phyloP scores from a whole-genome alignment of 805 yeast species.

The Blastobotrys chiropterorum region DNA sequence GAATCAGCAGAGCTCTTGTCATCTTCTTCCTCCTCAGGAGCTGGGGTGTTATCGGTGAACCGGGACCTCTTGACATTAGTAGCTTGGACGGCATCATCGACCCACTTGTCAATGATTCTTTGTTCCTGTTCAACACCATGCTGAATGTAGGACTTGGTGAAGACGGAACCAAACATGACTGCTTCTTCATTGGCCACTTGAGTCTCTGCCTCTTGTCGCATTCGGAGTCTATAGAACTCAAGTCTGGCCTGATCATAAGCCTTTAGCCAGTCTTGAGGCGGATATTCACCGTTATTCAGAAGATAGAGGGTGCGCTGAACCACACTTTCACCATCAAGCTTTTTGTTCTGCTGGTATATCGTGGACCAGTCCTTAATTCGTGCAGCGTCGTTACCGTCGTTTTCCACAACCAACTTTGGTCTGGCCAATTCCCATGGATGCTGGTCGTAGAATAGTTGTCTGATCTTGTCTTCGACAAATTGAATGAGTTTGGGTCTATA shows the following conservation, averaged over 20 bases:
- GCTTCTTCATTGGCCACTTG: conserved; percentile 77
- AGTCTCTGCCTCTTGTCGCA: conserved; percentile 71
- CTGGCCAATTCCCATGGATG: conserved; percentile 98
- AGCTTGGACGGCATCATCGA: conserved; percentile 55
- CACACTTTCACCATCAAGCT: conserved; percentile 84
- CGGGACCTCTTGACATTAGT: conserved; percentile 44
- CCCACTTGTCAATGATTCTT: conserved; percentile 66
- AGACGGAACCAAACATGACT: conserved; percentile 76
- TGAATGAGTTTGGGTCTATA: conserved; percentile 48
- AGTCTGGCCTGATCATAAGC: conserved; percentile 84
- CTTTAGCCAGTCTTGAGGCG: conserved; percentile 32
- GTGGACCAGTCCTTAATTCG: conserved; percentile 64
- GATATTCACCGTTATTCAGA: conserved; percentile 27
- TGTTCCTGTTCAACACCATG: conserved; percentile 70
- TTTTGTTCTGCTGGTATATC: conserved; percentile 64
- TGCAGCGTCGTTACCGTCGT: conserved; percentile 49
- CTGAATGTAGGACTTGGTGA: conserved; percentile 54
- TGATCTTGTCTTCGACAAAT: conserved; percentile 71
- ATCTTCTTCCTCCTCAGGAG: conserved; percentile 25
- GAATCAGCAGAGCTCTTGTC: conserved; percentile 4
- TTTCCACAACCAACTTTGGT: conserved; percentile 79
- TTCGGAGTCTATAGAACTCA: conserved; percentile 82
- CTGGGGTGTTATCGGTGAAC: conserved; percentile 23
- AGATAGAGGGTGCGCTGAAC: conserved; percentile 67
- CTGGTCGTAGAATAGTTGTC: conserved; percentile 77